Percentiles rank a stretch among this genome's conserved stretches.
Conservation (phyloP, 768 basidiomycete species). For the Tephrocybe sp. region DNA sequence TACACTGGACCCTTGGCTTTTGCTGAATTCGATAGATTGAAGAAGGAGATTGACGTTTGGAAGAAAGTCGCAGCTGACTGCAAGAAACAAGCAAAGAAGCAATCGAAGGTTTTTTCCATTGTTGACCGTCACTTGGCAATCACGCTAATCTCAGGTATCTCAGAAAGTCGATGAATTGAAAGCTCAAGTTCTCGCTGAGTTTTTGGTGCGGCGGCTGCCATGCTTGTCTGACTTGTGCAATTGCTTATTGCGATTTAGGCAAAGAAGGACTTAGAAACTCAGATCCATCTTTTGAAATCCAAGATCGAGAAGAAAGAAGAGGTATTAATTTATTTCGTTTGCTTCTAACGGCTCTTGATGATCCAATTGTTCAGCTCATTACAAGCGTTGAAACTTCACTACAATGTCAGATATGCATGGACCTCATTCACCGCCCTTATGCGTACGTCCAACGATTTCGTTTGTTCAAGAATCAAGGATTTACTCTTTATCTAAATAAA, state of each 20-base stretch:
- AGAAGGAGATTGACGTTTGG: constrained; percentile 53
- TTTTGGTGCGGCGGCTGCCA: constrained; percentile 28
- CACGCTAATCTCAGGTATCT: constrained; percentile 3
- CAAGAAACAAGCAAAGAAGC: constrained; percentile 51
- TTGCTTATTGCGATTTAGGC: constrained; percentile 26
- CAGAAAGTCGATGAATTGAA: constrained; percentile 56
- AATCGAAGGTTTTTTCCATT: constrained; percentile 47
- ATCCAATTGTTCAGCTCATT: constrained; percentile 38
- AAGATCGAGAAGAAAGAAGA: constrained; percentile 56
- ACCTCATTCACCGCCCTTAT: constrained; percentile 60
- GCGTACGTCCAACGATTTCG: constrained; percentile 43
- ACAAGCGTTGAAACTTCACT: constrained; percentile 54
- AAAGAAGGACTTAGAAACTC: constrained; percentile 42
- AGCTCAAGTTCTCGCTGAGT: constrained; percentile 34
- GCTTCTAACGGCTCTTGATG: neutral
- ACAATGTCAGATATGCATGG: constrained; percentile 80
- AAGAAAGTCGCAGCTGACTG: constrained; percentile 45
- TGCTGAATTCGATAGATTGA: constrained; percentile 52
- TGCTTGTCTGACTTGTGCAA: neutral
- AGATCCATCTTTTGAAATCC: constrained; percentile 39
- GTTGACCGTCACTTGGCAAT: neutral
- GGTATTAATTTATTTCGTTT: constrained; percentile 29
- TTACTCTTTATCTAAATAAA: constrained; percentile 4
- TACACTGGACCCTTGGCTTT: constrained; percentile 35
- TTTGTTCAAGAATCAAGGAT: constrained; percentile 1